Evolutionary conservation across 2,329 filamentous ascomycete species (phyloP), one percentile per base, ranked within the genome.

Genomic region (Paracoccidioides lutzii): DNA sequence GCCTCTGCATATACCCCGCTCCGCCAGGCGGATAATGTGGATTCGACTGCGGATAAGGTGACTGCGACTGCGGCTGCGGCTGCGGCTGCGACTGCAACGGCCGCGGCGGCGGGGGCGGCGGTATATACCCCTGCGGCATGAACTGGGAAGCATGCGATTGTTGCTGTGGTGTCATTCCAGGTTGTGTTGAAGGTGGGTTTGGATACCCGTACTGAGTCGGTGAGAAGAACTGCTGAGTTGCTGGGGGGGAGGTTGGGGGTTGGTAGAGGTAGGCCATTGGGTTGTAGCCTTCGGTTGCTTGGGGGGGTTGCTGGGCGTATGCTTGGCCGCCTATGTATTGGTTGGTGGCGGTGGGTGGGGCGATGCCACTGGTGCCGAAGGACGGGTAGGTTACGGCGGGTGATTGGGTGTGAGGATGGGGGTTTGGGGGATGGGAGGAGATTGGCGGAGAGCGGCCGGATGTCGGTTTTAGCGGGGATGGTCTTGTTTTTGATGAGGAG

Each of bases 71-170:
- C 2, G 81, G 81, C 1, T 82, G 83, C 0, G 83, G 83, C 9
- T 83, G 83, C 3, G 83, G 83, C 22, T 83, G 83, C 0, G 82
- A 57, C 65, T 76, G 79, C 51, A 83, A 81, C 5, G 81, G 82
- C 2, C 81, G 81, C 1, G 82, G 83, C 0, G 83, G 83, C 9
- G 83, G 83, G 3, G 83, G 83, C 15, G 83, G 83, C 0, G 82
- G 82, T 32, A 85, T 76, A 65, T 84, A 87, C 4, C 82, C 82
- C 53, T 81, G 77, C 10, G 81, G 81, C 54, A 84, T 69, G 59
- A 73, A 74, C 53, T 73, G 71, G 14, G 69, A 65, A 33, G 72
- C 67, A 35, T 73, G 73, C 5, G 71, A 64, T 22, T 64, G 59
- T 49, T 63, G 48, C 22, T 22, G 22, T 22, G 22, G 22, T 22